Evolutionary conservation across 108 stramenopile genomes (phyloP), one percentile per base, ranked within the genome.

Genomic region (Conticribra guillardii): DNA sequence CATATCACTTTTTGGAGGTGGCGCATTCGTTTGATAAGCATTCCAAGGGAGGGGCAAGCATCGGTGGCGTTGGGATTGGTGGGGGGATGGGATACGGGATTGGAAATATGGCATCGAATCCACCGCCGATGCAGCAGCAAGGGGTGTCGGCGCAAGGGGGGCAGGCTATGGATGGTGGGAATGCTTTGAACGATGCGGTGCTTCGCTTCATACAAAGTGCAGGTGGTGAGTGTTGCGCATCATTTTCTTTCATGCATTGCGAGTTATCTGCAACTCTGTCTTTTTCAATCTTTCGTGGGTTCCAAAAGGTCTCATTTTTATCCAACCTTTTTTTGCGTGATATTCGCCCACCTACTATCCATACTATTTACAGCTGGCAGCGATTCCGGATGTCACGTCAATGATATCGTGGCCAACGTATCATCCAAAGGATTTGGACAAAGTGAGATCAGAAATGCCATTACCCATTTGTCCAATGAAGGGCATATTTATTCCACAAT

Each of bases 1-100:
- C 95, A 1, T 82, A 92, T 77, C 95, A 96, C 64, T 59, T 92
- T 48, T 71, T 94, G 80, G 87, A 91, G 74, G 88, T 91, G 27
- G 86, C 90, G 2, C 79, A 90, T 67, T 69, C 75, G 8, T 84
- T 67, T 23, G 89, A 96, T 72, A 81, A 67, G 53, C 60, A 69
- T 71, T 32, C 53, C 16, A 79, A 67, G 60, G 60, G 31, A 22
- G 44, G 54, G 65, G 56, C 26, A 51, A 69, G 54, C 48, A 54
- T 41, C 54, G 45, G 31, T 50, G 14, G 30, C 1, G 2, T 47
- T 19, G 53, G 69, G 23, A 32, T 54, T 41, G 54, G 55, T 37
- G 60, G 69, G 60, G 60, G 60, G 19, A 69, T 69, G 75, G 75
- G 75, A 14, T 56, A 64, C 29, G 75, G 75, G 31, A 76, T 81